phyloP scores from a whole-genome alignment of 768 basidiomycete genomes.

The Amanita jacksonii region DNA sequence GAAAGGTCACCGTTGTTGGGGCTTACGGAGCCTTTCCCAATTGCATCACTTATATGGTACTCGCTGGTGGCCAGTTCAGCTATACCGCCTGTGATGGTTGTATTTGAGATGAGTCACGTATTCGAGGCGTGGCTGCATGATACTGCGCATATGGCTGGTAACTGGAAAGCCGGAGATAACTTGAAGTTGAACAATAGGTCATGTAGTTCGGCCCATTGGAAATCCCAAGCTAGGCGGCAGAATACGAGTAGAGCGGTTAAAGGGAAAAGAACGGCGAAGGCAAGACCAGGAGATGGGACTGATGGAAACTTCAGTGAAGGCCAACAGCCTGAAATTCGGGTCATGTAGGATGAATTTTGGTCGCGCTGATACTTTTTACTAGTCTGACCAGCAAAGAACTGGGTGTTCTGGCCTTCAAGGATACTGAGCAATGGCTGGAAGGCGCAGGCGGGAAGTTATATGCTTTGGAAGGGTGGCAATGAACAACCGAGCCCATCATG shows the following conservation, averaged over 20 bases:
- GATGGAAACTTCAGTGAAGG: background rate
- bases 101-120: slow-evolving; percentile 31
- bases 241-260: slow-evolving; percentile 24
- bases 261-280: slow-evolving; percentile 31
- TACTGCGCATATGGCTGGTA: slow-evolving; percentile 36
- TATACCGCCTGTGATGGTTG: slow-evolving; percentile 29
- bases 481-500: slow-evolving; percentile 32
- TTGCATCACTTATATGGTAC: slow-evolving; percentile 19
- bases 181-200: slow-evolving; percentile 16
- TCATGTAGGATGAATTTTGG: too few species aligned
- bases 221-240: slow-evolving; percentile 16
- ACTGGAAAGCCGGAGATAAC: slow-evolving; percentile 19
- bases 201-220: slow-evolving; percentile 20
- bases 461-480: slow-evolving; percentile 9
- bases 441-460: slow-evolving; percentile 39
- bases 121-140: slow-evolving; percentile 37
- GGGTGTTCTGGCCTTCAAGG: slow-evolving; percentile 29
- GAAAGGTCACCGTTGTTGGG: slow-evolving; percentile 29
- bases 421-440: slow-evolving; percentile 35
- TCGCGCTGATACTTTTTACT: slow-evolving; percentile 35
- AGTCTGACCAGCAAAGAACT: slow-evolving; percentile 31
- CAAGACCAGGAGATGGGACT: slow-evolving; percentile 21
- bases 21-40: slow-evolving; percentile 11
- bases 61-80: slow-evolving; percentile 26
- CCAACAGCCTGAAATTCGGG: background rate